Conservation (phyloP, 345 rosid genomes). For the Lagerstroemia speciosa region DNA sequence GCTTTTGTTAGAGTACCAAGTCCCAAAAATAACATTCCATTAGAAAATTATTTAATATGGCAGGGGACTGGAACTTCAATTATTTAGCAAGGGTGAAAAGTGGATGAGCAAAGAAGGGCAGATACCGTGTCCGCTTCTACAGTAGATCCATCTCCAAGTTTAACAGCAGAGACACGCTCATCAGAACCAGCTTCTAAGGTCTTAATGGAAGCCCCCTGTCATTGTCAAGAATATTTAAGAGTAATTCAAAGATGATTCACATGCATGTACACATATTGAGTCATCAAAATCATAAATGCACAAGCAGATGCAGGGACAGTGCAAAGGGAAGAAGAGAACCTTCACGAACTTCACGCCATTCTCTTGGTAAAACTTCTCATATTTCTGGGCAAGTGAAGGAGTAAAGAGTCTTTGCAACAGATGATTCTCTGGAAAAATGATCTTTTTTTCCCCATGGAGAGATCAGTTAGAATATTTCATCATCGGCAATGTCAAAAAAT, state of each 20-base stretch:
- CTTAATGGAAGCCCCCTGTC: conserved; percentile 67
- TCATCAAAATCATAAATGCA: not conserved
- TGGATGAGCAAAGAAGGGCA: not conserved
- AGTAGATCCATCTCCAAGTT: conserved; percentile 76
- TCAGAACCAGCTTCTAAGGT: conserved; percentile 69
- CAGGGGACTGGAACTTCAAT: not conserved
- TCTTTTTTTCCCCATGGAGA: conserved; percentile 16
- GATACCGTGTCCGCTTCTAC: conserved; percentile 75
- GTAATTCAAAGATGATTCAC: not conserved
- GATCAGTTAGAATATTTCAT: not conserved
- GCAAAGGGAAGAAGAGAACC: conserved; percentile 26
- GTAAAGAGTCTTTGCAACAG: conserved; percentile 85
- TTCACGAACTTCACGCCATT: conserved; percentile 70
- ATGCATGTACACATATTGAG: not conserved
- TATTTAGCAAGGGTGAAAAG: not conserved
- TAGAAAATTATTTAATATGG: not conserved
- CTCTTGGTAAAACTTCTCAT: conserved; percentile 75
- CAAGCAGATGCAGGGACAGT: conserved; percentile 5
- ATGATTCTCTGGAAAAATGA: conserved; percentile 80
- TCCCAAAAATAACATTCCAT: not conserved
- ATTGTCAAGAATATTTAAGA: conserved; percentile 4
- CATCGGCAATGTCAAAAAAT: not conserved
- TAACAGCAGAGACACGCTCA: conserved; percentile 66
- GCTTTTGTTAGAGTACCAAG: not conserved
- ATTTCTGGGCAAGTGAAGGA: conserved; percentile 79